These are phyloP conservation scores for Eimeria falciformis DNA, from an alignment of 169 alveolate genomes.

Conservation along the genomic window DNA sequence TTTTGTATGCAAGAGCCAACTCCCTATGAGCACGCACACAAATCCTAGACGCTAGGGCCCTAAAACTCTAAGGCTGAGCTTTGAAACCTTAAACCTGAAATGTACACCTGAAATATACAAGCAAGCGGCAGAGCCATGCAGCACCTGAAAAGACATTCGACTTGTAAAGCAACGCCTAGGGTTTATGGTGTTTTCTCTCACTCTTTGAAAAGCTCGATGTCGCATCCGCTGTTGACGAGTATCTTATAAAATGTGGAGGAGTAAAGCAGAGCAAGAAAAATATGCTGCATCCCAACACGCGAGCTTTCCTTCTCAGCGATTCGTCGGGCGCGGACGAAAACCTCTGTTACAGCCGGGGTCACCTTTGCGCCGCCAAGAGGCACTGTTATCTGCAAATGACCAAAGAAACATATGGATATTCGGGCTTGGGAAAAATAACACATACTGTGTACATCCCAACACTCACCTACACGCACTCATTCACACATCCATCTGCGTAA, in stretches of 20 bases:
- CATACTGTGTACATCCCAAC: no score
- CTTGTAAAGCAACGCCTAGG: no score
- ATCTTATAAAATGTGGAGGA: not conserved
- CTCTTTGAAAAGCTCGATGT: not conserved
- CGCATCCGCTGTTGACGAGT: constrained; percentile 1
- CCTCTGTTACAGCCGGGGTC: not conserved
- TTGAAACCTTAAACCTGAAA: no score
- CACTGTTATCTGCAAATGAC: not conserved
- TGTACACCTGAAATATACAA: no score
- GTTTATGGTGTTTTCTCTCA: not conserved
- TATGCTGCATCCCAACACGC: constrained; percentile 12
- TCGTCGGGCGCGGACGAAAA: not conserved
- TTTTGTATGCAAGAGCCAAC: not conserved
- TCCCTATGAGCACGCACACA: not conserved
- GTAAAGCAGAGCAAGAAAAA: not conserved
- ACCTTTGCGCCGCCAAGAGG: not conserved
- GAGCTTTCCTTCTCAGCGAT: constrained; percentile 6
- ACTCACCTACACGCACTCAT: not conserved
- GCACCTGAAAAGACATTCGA: no score
- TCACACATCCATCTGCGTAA: not conserved
- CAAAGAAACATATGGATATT: no score
- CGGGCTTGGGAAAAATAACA: no score
- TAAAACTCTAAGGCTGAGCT: no score
- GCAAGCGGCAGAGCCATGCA: no score
- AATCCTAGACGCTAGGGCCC: not conserved